Evolutionary conservation across 176 grass and related monocot species (phyloP).

Genomic region (Alloteropsis semialata): DNA sequence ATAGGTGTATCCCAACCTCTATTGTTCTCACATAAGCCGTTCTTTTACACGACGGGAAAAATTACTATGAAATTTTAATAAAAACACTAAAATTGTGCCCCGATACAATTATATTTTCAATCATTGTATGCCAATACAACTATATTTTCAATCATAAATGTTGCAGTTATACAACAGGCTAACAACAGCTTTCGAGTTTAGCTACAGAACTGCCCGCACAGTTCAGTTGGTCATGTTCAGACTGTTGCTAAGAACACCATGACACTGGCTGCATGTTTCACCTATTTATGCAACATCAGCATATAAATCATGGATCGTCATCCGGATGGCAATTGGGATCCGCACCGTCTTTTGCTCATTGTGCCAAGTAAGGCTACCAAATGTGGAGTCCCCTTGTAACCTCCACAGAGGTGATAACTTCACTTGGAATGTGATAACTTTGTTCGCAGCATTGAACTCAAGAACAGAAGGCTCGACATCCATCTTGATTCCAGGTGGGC

Average conservation of each 20-base stretch:
- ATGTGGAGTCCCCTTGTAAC: constrained; percentile 32
- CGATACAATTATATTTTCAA: background rate
- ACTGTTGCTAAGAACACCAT: background rate
- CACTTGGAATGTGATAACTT: constrained; percentile 14
- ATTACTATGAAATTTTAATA: too few relatives aligned
- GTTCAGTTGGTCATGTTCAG: background rate
- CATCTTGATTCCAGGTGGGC: constrained; percentile 26
- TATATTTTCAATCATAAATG: background rate
- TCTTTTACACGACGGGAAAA: too few relatives aligned
- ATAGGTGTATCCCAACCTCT: too few relatives aligned
- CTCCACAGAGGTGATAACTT: constrained; percentile 25
- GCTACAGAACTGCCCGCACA: background rate
- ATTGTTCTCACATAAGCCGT: too few relatives aligned
- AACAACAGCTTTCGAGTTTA: background rate
- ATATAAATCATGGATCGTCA: background rate
- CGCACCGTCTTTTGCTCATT: too few relatives aligned
- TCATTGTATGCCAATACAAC: background rate
- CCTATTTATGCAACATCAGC: background rate
- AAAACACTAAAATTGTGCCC: background rate
- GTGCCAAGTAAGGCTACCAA: constrained; percentile 38
- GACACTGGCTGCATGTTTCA: background rate
- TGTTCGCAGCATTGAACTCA: constrained; percentile 4
- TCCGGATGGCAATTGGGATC: background rate
- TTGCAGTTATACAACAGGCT: background rate
- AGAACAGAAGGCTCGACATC: constrained; percentile 21